phyloP scores from a whole-genome alignment of 2,329 filamentous ascomycete species.

The Dendrostoma leiphaemia region DNA sequence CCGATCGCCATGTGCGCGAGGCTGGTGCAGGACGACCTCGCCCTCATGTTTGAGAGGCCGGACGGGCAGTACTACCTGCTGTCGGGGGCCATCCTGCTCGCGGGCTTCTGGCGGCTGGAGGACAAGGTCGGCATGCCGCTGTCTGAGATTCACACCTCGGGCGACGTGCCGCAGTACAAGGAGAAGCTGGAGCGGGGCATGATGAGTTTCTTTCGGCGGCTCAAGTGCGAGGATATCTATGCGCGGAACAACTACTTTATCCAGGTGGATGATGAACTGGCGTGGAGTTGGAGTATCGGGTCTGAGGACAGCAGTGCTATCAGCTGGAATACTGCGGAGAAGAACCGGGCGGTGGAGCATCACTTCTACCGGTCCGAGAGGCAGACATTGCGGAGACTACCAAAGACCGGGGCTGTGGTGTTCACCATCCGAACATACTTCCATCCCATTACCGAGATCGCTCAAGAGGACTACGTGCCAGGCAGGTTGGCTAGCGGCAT shows the following conservation, averaged over 20 bases:
- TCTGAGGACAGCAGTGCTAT: slow-evolving; percentile 62
- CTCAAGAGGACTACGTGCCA: slow-evolving; percentile 71
- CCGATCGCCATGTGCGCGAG: slow-evolving; percentile 74
- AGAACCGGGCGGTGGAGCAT: slow-evolving; percentile 68
- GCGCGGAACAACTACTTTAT: slow-evolving; percentile 82
- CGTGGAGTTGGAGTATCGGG: slow-evolving; percentile 77
- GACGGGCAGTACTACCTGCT: slow-evolving; percentile 82
- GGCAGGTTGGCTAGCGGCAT: slow-evolving; percentile 75
- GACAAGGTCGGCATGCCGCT: slow-evolving; percentile 82
- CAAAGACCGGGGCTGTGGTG: slow-evolving; percentile 55
- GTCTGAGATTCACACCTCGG: slow-evolving; percentile 75
- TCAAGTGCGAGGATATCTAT: slow-evolving; percentile 65
- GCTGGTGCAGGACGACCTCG: slow-evolving; percentile 77
- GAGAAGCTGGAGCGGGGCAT: slow-evolving; percentile 74
- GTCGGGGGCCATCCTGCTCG: slow-evolving; percentile 71
- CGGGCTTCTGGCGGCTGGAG: slow-evolving; percentile 79
- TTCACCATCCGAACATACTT: slow-evolving; percentile 85
- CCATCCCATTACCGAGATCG: slow-evolving; percentile 66
- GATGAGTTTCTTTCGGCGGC: slow-evolving; percentile 74
- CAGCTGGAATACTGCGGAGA: slow-evolving; percentile 75
- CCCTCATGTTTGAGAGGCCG: slow-evolving; percentile 74
- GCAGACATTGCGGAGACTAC: slow-evolving; percentile 65
- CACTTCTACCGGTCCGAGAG: slow-evolving; percentile 77
- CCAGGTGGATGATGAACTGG: slow-evolving; percentile 75
- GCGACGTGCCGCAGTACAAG: slow-evolving; percentile 70